phyloP scores from a whole-genome alignment of 1,139 yeast species.

The Yamadazyma diddensiae region DNA sequence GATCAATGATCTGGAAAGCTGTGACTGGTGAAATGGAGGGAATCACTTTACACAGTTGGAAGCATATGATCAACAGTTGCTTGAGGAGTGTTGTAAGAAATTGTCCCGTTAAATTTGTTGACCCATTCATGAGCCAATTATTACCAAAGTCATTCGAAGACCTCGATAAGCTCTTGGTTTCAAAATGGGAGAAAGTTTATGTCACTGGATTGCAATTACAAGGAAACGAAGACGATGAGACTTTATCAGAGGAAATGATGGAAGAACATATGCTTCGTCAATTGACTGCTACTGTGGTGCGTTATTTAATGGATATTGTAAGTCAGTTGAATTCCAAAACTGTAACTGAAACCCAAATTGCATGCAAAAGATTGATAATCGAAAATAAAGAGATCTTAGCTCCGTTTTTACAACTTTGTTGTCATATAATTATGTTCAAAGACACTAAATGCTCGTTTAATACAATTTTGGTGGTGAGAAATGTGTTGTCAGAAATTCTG shows the following conservation, averaged over 20 bases:
- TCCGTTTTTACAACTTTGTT: slow-evolving; percentile 71
- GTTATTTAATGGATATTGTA: slow-evolving; percentile 82
- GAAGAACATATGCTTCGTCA: slow-evolving; percentile 94
- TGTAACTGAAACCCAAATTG: slow-evolving; percentile 57
- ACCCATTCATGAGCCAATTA: slow-evolving; percentile 69
- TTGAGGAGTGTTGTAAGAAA: slow-evolving; percentile 82
- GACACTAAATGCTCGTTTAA: slow-evolving; percentile 93
- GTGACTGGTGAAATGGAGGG: slow-evolving; percentile 84
- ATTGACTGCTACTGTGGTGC: slow-evolving; percentile 88
- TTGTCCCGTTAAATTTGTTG: slow-evolving; percentile 74
- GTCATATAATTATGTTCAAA: slow-evolving; percentile 75
- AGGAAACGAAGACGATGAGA: slow-evolving; percentile 73
- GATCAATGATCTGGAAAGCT: slow-evolving; percentile 75
- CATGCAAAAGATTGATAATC: slow-evolving; percentile 63
- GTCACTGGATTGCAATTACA: slow-evolving; percentile 67
- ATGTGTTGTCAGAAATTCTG: slow-evolving; percentile 63
- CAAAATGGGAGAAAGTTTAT: slow-evolving; percentile 74
- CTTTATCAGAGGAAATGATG: slow-evolving; percentile 96
- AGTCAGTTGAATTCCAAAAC: slow-evolving; percentile 61
- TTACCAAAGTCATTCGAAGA: slow-evolving; percentile 74
- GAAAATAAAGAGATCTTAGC: slow-evolving; percentile 68
- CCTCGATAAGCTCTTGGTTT: slow-evolving; percentile 65
- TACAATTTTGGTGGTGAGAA: slow-evolving; percentile 76
- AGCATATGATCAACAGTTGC: slow-evolving; percentile 89
- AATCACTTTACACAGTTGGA: slow-evolving; percentile 93